These are phyloP conservation scores for Puccinia triticina DNA, from an alignment of 1,284 basidiomycete species.

Conservation along the genomic window DNA sequence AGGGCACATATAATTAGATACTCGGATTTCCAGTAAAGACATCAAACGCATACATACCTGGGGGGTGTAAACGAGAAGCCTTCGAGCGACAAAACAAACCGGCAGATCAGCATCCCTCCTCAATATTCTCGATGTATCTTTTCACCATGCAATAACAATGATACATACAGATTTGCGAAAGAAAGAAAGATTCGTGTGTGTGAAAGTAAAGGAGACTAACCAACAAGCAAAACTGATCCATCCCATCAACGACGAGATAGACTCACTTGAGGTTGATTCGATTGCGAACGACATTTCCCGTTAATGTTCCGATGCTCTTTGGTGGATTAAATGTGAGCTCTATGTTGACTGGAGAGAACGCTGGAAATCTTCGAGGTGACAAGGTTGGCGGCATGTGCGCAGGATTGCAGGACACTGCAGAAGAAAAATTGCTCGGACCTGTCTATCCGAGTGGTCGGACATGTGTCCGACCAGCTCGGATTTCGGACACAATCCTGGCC, in stretches of 20 bases:
- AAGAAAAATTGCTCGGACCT: no score
- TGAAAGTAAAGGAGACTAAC: conserved; percentile 23
- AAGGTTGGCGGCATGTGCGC: no score
- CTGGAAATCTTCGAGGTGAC: no score
- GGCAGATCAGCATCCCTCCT: background rate
- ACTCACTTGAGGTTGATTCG: conserved; percentile 1
- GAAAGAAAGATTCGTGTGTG: background rate
- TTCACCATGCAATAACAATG: background rate
- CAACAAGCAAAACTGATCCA: conserved; percentile 48
- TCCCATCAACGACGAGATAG: conserved; percentile 41
- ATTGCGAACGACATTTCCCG: conserved; percentile 16
- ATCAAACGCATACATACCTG: background rate
- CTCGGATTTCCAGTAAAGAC: background rate
- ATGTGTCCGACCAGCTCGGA: background rate
- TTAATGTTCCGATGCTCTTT: background rate
- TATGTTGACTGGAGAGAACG: no score
- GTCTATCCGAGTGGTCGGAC: no score
- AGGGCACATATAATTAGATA: background rate
- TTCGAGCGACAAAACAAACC: background rate
- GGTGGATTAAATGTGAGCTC: no score
- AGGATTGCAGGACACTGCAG: no score
- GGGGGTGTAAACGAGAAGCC: conserved; percentile 30
- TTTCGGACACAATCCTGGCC: background rate
- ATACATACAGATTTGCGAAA: background rate
- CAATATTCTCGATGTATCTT: no score